These are phyloP conservation scores for Phylloporus rhodoxanthus DNA, from an alignment of 768 basidiomycete genomes.

Conservation along the genomic window DNA sequence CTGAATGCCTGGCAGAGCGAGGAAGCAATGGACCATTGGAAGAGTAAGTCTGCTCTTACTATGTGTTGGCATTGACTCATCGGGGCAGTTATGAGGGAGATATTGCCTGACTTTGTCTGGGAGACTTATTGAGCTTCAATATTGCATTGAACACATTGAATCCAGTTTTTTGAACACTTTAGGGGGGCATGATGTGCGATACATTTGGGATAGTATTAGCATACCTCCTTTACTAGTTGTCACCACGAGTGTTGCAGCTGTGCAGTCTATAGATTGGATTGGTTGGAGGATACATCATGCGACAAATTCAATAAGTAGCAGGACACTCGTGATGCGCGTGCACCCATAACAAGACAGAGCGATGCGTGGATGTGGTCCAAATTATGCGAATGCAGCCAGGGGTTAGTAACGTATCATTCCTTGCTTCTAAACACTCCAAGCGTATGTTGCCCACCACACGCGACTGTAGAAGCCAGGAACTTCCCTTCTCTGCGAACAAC, in stretches of 20 bases:
- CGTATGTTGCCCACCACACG: conserved; percentile 78
- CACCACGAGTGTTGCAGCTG: not conserved
- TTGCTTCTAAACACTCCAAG: conserved; percentile 68
- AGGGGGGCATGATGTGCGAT: too few relatives aligned
- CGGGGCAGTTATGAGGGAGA: conserved; percentile 65
- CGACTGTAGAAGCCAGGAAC: conserved; percentile 44
- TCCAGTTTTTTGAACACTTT: too few relatives aligned
- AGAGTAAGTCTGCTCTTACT: conserved; percentile 39
- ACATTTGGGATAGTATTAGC: not conserved
- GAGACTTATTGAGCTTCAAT: conserved; percentile 57
- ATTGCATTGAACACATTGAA: not conserved
- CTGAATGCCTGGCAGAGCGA: conserved; percentile 61
- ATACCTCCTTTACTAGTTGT: too few relatives aligned
- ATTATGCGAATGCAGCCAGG: conserved; percentile 14
- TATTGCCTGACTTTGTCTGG: conserved; percentile 70
- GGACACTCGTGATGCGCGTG: conserved; percentile 15
- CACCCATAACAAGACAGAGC: conserved; percentile 7
- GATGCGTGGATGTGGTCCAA: conserved; percentile 15
- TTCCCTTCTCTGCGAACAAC: conserved; percentile 70
- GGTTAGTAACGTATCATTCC: conserved; percentile 16
- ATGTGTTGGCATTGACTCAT: conserved; percentile 4
- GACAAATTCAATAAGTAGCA: conserved; percentile 14
- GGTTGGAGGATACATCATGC: conserved; percentile 11
- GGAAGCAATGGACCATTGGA: conserved; percentile 71
- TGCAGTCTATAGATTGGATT: conserved; percentile 3